phyloP scores from a whole-genome alignment of 116 monocot genomes.

The Trichopus zeylanicus region DNA sequence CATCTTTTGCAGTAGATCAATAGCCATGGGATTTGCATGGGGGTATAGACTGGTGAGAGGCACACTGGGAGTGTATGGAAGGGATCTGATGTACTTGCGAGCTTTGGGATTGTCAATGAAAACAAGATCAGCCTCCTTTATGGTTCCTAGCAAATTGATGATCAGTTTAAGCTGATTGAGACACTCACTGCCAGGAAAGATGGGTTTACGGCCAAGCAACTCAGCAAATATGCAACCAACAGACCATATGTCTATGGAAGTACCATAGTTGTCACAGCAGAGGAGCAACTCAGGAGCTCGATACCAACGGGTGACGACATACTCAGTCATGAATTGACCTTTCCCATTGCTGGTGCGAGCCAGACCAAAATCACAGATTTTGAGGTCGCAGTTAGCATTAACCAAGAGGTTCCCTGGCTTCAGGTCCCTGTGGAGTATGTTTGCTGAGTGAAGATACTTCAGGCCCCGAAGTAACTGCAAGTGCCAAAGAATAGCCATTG shows the following conservation, averaged over 20 bases:
- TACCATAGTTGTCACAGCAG: slow-evolving; percentile 65
- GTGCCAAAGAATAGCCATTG: too few relatives aligned
- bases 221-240: slow-evolving; percentile 84
- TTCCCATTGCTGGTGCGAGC: slow-evolving; percentile 47
- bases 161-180: slow-evolving; percentile 79
- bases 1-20: slow-evolving; percentile 59
- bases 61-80: slow-evolving; percentile 36
- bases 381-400: slow-evolving; percentile 72
- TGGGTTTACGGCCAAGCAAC: slow-evolving; percentile 59
- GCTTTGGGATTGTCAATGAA: slow-evolving; percentile 78
- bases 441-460: slow-evolving; percentile 76
- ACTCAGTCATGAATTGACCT: slow-evolving; percentile 64
- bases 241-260: slow-evolving; percentile 79
- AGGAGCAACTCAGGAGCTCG: slow-evolving; percentile 67
- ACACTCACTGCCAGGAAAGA: slow-evolving; percentile 67
- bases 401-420: slow-evolving; percentile 71
- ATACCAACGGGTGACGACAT: slow-evolving; percentile 79
- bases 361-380: slow-evolving; percentile 74
- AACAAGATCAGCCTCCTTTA: slow-evolving; percentile 38
- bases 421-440: slow-evolving; percentile 70
- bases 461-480: slow-evolving; percentile 52
- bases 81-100: slow-evolving; percentile 41
- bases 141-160: slow-evolving; percentile 56
- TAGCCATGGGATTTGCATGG: slow-evolving; percentile 48
- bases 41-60: slow-evolving; percentile 42